phyloP scores from a whole-genome alignment of 2,329 filamentous ascomycete species.

The Cordyceps javanica region DNA sequence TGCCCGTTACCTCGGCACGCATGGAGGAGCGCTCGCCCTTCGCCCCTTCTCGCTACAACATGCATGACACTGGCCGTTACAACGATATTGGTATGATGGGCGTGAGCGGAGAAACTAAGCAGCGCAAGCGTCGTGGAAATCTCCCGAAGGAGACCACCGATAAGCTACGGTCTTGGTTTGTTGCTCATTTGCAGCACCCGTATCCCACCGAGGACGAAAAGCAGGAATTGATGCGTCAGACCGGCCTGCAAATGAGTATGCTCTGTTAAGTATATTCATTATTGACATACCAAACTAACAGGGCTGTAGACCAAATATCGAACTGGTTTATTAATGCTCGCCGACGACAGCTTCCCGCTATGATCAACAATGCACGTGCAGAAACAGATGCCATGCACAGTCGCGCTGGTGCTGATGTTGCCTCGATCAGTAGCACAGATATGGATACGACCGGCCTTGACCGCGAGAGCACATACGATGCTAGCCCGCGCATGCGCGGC shows the following conservation, averaged over 20 bases:
- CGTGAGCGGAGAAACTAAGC: slow-evolving; percentile 40
- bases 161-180: slow-evolving; percentile 73
- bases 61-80: slow-evolving; percentile 35
- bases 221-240: slow-evolving; percentile 69
- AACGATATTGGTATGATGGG: slow-evolving; percentile 32
- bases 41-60: slow-evolving; percentile 33
- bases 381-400: slow-evolving; percentile 43
- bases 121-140: slow-evolving; percentile 68
- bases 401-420: slow-evolving; percentile 16
- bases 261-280: slow-evolving; percentile 21
- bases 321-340: slow-evolving; percentile 80
- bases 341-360: slow-evolving; percentile 55
- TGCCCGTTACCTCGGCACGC: slow-evolving; percentile 38
- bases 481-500: slow-evolving; percentile 1
- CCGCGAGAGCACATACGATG: slow-evolving; percentile 8
- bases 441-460: not conserved
- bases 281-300: slow-evolving; percentile 15
- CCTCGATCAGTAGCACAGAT: not conserved
- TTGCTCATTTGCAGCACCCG: slow-evolving; percentile 69
- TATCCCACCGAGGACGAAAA: slow-evolving; percentile 89
- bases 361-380: slow-evolving; percentile 51
- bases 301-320: slow-evolving; percentile 56
- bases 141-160: slow-evolving; percentile 87
- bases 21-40: slow-evolving; percentile 39
- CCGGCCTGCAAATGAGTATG: slow-evolving; percentile 72